These are phyloP conservation scores for Melanopsichium pennsylvanicum DNA, from an alignment of 1,284 basidiomycete species.

Conservation along the genomic window DNA sequence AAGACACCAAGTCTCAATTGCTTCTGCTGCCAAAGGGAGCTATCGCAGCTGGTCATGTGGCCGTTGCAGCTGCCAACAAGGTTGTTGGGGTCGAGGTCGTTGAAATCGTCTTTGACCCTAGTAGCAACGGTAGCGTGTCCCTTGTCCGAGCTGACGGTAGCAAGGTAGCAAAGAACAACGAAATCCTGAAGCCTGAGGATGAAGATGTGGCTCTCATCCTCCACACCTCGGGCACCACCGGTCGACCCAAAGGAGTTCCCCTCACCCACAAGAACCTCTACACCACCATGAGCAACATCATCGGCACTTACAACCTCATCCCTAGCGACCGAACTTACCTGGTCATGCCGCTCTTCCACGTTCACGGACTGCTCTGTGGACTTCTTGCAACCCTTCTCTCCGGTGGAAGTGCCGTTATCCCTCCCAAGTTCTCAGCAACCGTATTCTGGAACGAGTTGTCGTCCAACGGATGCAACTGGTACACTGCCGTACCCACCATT, in stretches of 20 bases:
- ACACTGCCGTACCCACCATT: conserved; percentile 68
- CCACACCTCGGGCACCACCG: conserved; percentile 73
- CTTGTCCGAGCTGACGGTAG: conserved; percentile 41
- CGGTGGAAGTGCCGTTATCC: conserved; percentile 73
- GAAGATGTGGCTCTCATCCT: conserved; percentile 70
- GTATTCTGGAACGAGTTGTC: conserved; percentile 73
- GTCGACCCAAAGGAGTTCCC: conserved; percentile 70
- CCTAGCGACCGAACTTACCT: conserved; percentile 68
- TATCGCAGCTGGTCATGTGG: conserved; percentile 34
- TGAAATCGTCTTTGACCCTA: conserved; percentile 60
- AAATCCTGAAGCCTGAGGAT: conserved; percentile 36
- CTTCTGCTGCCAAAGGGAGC: conserved; percentile 61
- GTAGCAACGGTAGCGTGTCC: conserved; percentile 31
- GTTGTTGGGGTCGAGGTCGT: conserved; percentile 52
- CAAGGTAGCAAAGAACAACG: conserved; percentile 15
- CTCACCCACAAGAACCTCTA: conserved; percentile 73
- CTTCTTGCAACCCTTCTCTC: conserved; percentile 73
- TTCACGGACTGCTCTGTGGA: conserved; percentile 74
- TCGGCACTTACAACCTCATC: conserved; percentile 70
- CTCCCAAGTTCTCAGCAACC: conserved; percentile 71
- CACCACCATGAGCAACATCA: conserved; percentile 71
- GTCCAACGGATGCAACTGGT: conserved; percentile 53
- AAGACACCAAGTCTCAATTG: conserved; percentile 65
- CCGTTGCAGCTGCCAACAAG: conserved; percentile 48
- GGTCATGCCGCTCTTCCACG: conserved; percentile 78